Evolutionary conservation across 2,329 filamentous ascomycete genomes (phyloP), one percentile per base, ranked within the genome.

Genomic region (Alternaria infectoria): DNA sequence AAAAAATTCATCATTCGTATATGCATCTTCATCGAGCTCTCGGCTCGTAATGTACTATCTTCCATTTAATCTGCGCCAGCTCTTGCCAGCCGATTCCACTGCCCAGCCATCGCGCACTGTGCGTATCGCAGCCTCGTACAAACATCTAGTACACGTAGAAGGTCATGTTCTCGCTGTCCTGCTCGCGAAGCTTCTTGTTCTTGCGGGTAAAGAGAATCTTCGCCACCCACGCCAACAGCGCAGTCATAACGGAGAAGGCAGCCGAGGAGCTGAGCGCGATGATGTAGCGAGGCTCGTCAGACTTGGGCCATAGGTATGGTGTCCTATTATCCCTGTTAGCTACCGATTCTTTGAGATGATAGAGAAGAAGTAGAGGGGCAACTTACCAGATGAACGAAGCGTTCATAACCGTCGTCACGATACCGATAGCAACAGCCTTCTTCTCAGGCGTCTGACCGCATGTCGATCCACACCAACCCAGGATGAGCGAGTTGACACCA

Each of bases 381-480:
- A 52, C 68, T 59, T 60, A 71, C 70, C 74, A 83, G 62, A 83
- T 83, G 57, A 81, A 79, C 8, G 78, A 77, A 43, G 78, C 73
- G 36, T 83, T 83, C 56, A 81, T 81, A 19, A 81, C 69, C 0
- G 81, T 80, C 36, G 83, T 84, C 5, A 82, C 81, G 36, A 83
- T 81, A 8, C 80, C 78, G 26, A 83, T 79, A 17, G 80, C 74
- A 8, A 82, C 81, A 30, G 82, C 82, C 64, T 81, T 82, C 74
- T 83, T 84, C 68, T 83, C 82, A 40, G 79, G 78, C 0, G 82
- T 83, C 61, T 83, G 81, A n/a, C 79, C 81, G 36, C 81, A 77
- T 0, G 81, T 82, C 3, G 78, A 78, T 19, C 80, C 80, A 13
- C 80, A 81, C 82, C 82, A 84, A n/a, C 80, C 79, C 15, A 84